Conservation (phyloP, 257 asterid genomes). For the Euphrasia confusa region DNA sequence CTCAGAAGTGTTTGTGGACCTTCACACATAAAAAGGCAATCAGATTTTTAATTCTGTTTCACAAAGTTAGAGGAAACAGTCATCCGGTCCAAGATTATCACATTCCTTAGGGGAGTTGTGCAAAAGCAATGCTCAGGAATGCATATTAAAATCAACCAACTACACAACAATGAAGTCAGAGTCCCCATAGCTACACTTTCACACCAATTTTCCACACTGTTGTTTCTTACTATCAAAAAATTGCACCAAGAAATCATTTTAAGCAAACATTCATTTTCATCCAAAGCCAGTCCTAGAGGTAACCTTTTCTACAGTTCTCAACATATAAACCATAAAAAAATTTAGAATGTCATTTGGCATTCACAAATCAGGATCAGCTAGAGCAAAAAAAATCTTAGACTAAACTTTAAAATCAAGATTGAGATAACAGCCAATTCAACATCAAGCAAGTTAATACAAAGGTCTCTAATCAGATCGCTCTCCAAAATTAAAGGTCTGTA, state of each 20-base stretch:
- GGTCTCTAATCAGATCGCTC: not conserved
- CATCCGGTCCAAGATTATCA: conserved; percentile 13
- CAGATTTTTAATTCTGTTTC: not conserved
- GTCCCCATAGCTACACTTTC: conserved; percentile 10
- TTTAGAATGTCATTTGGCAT: not conserved
- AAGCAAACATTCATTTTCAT: not conserved
- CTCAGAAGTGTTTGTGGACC: not conserved
- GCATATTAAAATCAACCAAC: conserved; percentile 11
- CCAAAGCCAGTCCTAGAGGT: conserved; percentile 5
- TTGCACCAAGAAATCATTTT: conserved; percentile 6
- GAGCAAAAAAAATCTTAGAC: not conserved
- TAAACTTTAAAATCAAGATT: not conserved
- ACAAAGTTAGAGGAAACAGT: conserved; percentile 1
- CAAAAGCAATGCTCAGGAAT: conserved; percentile 1
- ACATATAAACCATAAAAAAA: not conserved
- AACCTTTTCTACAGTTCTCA: conserved; percentile 8
- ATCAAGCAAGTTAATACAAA: conserved; percentile 10
- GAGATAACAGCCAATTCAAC: conserved; percentile 1
- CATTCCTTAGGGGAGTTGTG: not conserved
- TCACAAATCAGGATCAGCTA: not conserved
- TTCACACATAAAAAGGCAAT: not conserved
- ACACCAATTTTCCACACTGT: conserved; percentile 9
- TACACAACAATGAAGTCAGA: not conserved
- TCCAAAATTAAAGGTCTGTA: not conserved
- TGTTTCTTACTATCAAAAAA: conserved; percentile 14